Conservation (phyloP, 495 filamentous ascomycete species). For the Copromyces sp. region DNA sequence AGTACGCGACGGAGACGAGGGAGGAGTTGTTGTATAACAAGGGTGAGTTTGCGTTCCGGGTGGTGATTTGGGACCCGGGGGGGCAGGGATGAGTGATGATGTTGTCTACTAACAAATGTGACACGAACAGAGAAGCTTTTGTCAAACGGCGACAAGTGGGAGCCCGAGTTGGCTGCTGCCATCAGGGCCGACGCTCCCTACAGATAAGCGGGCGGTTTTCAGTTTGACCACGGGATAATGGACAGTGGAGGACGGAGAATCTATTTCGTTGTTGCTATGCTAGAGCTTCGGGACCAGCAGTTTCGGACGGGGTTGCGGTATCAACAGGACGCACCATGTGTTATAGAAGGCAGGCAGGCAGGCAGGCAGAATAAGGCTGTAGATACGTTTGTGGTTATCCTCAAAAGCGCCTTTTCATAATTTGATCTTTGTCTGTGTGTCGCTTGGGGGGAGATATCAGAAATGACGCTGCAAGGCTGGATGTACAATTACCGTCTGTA, state of each 20-base stretch:
- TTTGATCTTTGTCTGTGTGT: neutral
- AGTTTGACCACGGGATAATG: neutral
- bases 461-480: neutral
- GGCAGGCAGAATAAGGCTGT: neutral
- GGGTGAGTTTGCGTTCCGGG: conserved; percentile 37
- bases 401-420: neutral
- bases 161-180: conserved; percentile 86
- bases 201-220: conserved; percentile 43
- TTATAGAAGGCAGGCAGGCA: neutral
- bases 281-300: neutral
- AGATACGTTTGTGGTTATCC: neutral
- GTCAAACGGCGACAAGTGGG: conserved; percentile 92
- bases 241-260: neutral
- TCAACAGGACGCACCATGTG: neutral
- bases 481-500: neutral
- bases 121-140: conserved; percentile 52
- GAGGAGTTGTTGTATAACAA: conserved; percentile 99
- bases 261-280: neutral
- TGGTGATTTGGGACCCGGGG: neutral
- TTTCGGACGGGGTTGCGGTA: neutral
- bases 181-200: conserved; percentile 85
- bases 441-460: neutral
- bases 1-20: conserved; percentile 94
- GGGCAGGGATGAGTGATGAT: neutral
- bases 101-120: no score